Evolutionary conservation across 2,329 filamentous ascomycete species (phyloP), one percentile per base, ranked within the genome.

Genomic region (Blastomyces parvus): DNA sequence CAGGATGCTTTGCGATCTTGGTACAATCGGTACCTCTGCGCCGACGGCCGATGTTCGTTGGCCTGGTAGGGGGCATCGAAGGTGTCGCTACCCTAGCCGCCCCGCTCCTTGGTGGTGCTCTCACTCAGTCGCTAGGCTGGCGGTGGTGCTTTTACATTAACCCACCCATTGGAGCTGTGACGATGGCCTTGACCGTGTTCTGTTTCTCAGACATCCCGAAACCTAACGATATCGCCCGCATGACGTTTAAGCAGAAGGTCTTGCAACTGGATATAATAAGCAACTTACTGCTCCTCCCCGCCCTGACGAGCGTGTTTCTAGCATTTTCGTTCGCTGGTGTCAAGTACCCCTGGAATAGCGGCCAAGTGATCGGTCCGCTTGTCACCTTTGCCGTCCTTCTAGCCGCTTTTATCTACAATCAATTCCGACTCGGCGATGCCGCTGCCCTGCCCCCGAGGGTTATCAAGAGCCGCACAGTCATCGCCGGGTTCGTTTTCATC

Each of bases 101-200:
- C 5, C 74, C 75, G 8, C 59, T 74, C 11, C 61, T 77, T 8
- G 75, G 76, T 14, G 76, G 74, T 48, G 71, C 68, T 14, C 63
- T 77, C 19, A 76, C 71, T 22, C 67, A 76, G 55, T 67, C 68
- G 9, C 56, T 74, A 0, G 67, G 64, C 22, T 78, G 76, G 75
- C 62, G 74, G 52, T 75, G 73, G 70, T 77, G 74, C 62, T 75
- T 73, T 56, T 74, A 69, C 61, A 74, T 77, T 64, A 74, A 73
- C 14, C 22, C 22, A 11, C 46, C 46, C 46, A 27, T 50, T 4
- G 48, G 48, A 17, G 11, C 25, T 25, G 22, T 52, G 8, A 48
- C n/a, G 11, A 48, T 48, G 44, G 44, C 13, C 2, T 48, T 48
- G 44, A 25, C 44, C n/a, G 25, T 48, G 44, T n/a, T 48, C n/a